Evolutionary conservation across 202 grass and related monocot genomes (phyloP), one percentile per base, ranked within the genome.

Genomic region (Alloteropsis angusta): DNA sequence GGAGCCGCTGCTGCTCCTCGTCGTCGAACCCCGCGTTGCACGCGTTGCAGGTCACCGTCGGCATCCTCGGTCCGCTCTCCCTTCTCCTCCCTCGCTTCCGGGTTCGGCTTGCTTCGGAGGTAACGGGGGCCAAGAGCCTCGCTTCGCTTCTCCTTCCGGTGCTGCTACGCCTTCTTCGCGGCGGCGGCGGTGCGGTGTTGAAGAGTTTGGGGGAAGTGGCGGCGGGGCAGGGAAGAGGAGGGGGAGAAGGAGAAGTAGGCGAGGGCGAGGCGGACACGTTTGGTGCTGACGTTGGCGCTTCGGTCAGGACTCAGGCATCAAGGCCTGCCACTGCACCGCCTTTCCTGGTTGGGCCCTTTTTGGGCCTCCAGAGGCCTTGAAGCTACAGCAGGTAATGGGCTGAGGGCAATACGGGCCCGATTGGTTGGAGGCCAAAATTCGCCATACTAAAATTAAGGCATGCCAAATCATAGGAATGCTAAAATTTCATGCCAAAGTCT

Each of bases 1-100:
- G 94, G 21, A 94, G 82, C 72, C 85, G 88, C 85, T 94, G 94
- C 68, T 88, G 32, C 80, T 66, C 76, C 80, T 97, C 89, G 15
- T 71, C 89, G 6, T 88, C 89, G 67, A 97, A 88, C 83, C 80
- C 87, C 30, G 88, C 75, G 87, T 92, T 97, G 87, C 94, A 97
- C 30, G 94, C 85, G 91, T 97, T 94, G 89, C 94, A 97, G 52
- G 87, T 92, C 35, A 92, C 50, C 69, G 80, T 78, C 87, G 94
- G 77, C 94, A 97, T 97, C 74, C 64, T 70, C 59, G n/a, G 57
- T 16, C 17, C 37, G 7, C 45, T 30, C 61, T 52, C n/a, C 39
- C 37, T 23, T 6, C 47, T 48, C 58, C 21, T 68, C 37, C 61
- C 74, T 59, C 72, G 7, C 16, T 67, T 55, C 48, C 56, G 57